Conservation (phyloP, 768 basidiomycete species). For the Leucocoprinus leucothites region DNA sequence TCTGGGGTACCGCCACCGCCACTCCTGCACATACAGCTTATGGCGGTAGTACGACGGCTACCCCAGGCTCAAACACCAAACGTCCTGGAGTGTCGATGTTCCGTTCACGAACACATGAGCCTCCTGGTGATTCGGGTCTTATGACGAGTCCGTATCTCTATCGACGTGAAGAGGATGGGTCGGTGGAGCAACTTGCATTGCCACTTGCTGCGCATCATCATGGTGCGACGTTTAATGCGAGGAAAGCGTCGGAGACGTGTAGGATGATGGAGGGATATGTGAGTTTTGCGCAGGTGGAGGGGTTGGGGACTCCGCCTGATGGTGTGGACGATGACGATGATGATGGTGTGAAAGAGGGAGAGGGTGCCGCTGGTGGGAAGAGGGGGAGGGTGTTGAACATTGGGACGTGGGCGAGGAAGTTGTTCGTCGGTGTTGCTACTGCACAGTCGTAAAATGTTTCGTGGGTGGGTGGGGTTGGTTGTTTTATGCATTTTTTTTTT, state of each 20-base stretch:
- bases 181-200: constrained; percentile 1
- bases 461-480: too few relatives aligned
- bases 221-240: constrained; percentile 17
- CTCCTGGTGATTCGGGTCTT: too few relatives aligned
- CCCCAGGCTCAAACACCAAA: background rate
- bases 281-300: constrained; percentile 21
- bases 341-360: constrained; percentile 11
- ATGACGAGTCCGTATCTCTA: background rate
- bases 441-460: too few relatives aligned
- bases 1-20: background rate
- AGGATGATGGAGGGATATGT: constrained; percentile 23
- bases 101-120: too few relatives aligned
- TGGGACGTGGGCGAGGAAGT: constrained; percentile 18
- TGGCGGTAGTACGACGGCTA: background rate
- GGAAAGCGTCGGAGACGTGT: constrained; percentile 20
- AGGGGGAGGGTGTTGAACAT: constrained; percentile 12
- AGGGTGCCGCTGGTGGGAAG: background rate
- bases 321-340: constrained; percentile 15
- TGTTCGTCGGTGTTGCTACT: constrained; percentile 11
- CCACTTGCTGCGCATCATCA: background rate
- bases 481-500: too few relatives aligned
- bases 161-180: background rate
- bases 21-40: background rate
- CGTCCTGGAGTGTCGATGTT: too few relatives aligned
- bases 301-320: constrained; percentile 21